These are phyloP conservation scores for Tolypocladium endophyticum DNA, from an alignment of 2,329 filamentous ascomycete genomes.

Conservation along the genomic window DNA sequence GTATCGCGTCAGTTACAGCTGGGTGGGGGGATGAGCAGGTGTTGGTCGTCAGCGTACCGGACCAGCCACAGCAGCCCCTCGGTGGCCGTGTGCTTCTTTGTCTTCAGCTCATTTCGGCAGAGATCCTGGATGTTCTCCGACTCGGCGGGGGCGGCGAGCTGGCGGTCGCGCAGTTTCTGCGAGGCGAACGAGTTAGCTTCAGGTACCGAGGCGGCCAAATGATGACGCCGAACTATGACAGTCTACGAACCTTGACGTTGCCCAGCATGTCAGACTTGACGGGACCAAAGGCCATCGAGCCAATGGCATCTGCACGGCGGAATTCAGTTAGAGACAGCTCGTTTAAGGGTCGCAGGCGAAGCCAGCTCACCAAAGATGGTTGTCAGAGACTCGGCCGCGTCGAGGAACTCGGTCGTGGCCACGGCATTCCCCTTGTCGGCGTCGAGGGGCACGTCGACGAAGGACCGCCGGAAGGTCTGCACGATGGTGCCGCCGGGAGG, in stretches of 20 bases:
- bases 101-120: conserved; percentile 75
- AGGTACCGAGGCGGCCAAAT: background rate
- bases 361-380: conserved; percentile 66
- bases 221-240: background rate
- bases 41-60: conserved; percentile 44
- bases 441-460: conserved; percentile 71
- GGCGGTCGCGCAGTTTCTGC: conserved; percentile 82
- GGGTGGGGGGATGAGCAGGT: background rate
- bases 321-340: background rate
- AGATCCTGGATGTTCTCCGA: conserved; percentile 82
- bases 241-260: conserved; percentile 68
- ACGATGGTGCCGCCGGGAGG: conserved; percentile 70
- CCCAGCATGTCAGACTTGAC: conserved; percentile 87
- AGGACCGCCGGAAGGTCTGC: conserved; percentile 74
- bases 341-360: too few species aligned
- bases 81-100: conserved; percentile 77
- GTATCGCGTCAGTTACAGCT: background rate
- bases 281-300: conserved; percentile 68
- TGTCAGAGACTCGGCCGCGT: conserved; percentile 78
- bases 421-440: conserved; percentile 66
- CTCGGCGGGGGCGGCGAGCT: conserved; percentile 64
- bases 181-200: background rate
- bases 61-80: conserved; percentile 88
- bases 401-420: conserved; percentile 76
- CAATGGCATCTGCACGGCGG: conserved; percentile 42